A percentile compares a stretch with the other conserved stretches of the same genome.
phyloP scores from a whole-genome alignment of 1,284 basidiomycete species.

The Trichosporon ovoides region DNA sequence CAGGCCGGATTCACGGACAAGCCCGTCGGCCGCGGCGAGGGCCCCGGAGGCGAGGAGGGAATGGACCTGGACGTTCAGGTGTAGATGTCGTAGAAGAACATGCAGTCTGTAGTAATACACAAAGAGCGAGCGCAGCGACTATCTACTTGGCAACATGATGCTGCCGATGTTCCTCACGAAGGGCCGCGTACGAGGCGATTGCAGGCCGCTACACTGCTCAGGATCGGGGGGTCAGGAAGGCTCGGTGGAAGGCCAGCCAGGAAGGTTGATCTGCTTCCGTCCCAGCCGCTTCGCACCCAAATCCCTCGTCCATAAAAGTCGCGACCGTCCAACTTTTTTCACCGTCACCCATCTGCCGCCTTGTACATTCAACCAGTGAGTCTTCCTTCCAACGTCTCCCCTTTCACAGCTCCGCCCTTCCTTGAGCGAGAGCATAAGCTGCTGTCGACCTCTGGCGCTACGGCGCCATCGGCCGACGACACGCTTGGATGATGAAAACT shows the following conservation, averaged over 20 bases:
- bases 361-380: background rate
- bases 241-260: no score
- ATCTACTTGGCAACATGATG: no score
- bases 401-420: background rate
- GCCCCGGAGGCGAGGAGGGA: constrained; percentile 21
- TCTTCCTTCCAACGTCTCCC: background rate
- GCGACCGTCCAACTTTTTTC: no score
- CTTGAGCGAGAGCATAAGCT: background rate
- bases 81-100: constrained; percentile 5
- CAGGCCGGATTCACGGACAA: constrained; percentile 30
- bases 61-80: constrained; percentile 20
- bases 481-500: constrained; percentile 2
- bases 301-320: no score
- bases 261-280: no score
- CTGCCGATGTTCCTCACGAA: no score
- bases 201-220: no score
- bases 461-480: background rate
- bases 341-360: background rate
- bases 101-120: no score
- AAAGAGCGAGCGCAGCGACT: no score
- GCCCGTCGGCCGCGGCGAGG: constrained; percentile 25
- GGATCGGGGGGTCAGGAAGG: no score
- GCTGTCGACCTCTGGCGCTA: background rate
- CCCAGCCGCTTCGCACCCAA: no score
- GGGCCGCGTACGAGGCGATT: no score